Evolutionary conservation across 345 rosid genomes (phyloP), one percentile per base, ranked within the genome.

Genomic region (Brassica nigra): DNA sequence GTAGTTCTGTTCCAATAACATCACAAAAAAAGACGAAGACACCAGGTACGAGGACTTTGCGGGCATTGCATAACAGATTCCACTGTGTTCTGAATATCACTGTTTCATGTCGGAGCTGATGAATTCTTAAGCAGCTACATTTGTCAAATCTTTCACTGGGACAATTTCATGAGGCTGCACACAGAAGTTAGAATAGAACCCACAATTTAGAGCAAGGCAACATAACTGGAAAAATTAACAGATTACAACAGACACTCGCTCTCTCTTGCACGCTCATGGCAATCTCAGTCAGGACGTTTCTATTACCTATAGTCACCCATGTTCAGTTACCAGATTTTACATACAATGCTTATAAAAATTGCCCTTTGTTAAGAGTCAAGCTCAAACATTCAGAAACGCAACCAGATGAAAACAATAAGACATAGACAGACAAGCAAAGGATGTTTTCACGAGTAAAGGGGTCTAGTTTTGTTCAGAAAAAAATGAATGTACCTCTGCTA

Each of bases 401-500:
- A 34, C 15, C 16, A 33, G 33, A 33, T 54, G 15, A 64, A 64
- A 12, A 14, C 10, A 63, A 1, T 59, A 8, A 59, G 64, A 2
- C 3, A n/a, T 16, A 54, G 59, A 54, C 27, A 54, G 27, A 6
- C 7, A 66, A 42, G 28, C 11, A 36, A 67, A 28, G 8, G 14
- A 29, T 49, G 73, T n/a, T 8, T 30, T 52, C 20, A 68, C 11
- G 6, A 62, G 28, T 70, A 2, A 54, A 70, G 23, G 20, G 31
- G 31, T 8, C 8, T 15, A 55, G 1, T 52, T 49, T 70, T 7
- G 14, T 5, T 0, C 34, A 39, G 37, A 34, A 36, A 3, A 20
- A 27, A 16, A 3, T 36, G 12, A 31, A 44, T 82, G 83, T 84
- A 95, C 99, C 83, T 83, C 99, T 57, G 80, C 85, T 75, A 95